Evolutionary conservation across 2,329 filamentous ascomycete species (phyloP).

Genomic region (Cryphonectria nitschkei): DNA sequence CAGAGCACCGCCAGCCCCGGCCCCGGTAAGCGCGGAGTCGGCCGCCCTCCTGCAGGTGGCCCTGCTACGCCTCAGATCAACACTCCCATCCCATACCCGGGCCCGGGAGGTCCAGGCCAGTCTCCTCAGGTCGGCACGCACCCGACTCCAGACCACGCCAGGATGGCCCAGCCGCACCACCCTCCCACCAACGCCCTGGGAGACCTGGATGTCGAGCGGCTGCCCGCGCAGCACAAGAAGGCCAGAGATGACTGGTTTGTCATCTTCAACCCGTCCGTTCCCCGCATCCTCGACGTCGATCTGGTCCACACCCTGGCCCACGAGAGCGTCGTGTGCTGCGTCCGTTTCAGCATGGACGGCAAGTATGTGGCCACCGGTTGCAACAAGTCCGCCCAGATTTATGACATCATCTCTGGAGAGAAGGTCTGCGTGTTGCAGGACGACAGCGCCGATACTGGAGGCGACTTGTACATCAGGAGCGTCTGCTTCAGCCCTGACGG

Average conservation of each 20-base stretch:
- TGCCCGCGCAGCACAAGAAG: constrained; percentile 87
- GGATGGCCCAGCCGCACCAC: constrained; percentile 55
- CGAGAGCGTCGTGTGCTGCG: constrained; percentile 97
- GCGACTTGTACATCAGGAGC: constrained; percentile 94
- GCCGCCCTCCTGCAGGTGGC: constrained; percentile 65
- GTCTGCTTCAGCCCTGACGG: constrained; percentile 99
- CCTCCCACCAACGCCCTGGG: constrained; percentile 68
- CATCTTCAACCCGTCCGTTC: constrained; percentile 92
- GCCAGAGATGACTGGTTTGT: constrained; percentile 92
- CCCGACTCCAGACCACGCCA: constrained; percentile 71
- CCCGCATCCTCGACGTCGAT: constrained; percentile 88
- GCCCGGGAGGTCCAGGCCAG: constrained; percentile 60
- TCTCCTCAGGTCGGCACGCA: constrained; percentile 84
- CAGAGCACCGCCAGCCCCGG: constrained; percentile 87
- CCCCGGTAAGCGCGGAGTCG: constrained; percentile 72
- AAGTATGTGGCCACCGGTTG: constrained; percentile 96
- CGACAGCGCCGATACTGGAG: constrained; percentile 80
- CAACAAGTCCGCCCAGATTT: constrained; percentile 99
- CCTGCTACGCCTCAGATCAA: constrained; percentile 93
- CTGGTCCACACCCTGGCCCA: constrained; percentile 91
- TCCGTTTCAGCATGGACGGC: constrained; percentile 93
- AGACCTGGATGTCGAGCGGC: constrained; percentile 83
- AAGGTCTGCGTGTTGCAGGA: constrained; percentile 92
- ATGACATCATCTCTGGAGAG: constrained; percentile 84
- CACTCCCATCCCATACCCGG: constrained; percentile 83